Evolutionary conservation across 225 moss, liverwort and hornwort species (phyloP).

Genomic region (Sphagnum tenellum): DNA sequence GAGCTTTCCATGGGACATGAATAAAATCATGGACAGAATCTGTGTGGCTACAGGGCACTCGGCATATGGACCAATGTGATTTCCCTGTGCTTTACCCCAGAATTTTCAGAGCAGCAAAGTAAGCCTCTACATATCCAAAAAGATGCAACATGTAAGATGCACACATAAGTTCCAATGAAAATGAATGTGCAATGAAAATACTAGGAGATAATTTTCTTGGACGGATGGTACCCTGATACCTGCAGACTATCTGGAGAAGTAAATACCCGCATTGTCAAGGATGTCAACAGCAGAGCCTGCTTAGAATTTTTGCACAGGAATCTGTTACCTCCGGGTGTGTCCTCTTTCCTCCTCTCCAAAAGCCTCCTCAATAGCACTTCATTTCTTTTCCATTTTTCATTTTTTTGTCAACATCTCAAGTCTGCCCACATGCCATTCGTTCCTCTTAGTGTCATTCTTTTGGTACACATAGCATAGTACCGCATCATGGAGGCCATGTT

Average conservation of each 20-base stretch:
- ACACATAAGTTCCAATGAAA: too few relatives aligned
- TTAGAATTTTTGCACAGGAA: slow-evolving; percentile 24
- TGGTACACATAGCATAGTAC: too few relatives aligned
- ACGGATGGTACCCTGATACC: background rate
- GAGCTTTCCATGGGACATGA: background rate
- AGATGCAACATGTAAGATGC: too few relatives aligned
- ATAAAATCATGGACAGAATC: background rate
- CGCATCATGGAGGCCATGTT: too few relatives aligned
- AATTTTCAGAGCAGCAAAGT: slow-evolving; percentile 28
- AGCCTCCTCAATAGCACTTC: slow-evolving; percentile 20
- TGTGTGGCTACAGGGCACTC: slow-evolving; percentile 12
- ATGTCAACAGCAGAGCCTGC: slow-evolving; percentile 28
- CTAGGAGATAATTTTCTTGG: background rate
- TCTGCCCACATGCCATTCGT: too few relatives aligned
- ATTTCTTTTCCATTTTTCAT: too few relatives aligned
- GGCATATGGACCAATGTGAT: slow-evolving; percentile 30
- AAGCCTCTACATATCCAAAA: background rate
- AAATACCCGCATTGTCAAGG: slow-evolving; percentile 15
- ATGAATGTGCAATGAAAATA: background rate
- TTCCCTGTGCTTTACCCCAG: slow-evolving; percentile 33
- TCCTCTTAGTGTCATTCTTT: too few relatives aligned
- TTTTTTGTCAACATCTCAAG: too few relatives aligned
- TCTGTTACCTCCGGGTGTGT: slow-evolving; percentile 26
- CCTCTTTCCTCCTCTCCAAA: background rate
- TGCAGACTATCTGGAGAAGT: slow-evolving; percentile 23